These are phyloP conservation scores for Hirsutella thompsonii DNA, from an alignment of 2,329 filamentous ascomycete genomes.

Conservation along the genomic window DNA sequence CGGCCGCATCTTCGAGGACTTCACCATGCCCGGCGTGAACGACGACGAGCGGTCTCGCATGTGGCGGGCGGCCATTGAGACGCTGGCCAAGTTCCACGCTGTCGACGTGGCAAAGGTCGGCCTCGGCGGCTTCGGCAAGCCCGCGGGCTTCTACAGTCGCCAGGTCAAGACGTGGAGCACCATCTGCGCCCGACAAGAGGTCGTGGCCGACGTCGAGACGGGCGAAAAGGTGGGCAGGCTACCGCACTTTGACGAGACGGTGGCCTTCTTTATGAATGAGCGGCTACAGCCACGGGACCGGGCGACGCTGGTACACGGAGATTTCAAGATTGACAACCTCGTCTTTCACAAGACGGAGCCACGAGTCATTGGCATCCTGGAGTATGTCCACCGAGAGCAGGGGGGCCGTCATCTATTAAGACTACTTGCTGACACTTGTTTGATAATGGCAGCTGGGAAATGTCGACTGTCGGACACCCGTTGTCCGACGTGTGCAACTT, in stretches of 20 bases:
- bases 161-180: conserved; percentile 74
- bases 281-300: conserved; percentile 62
- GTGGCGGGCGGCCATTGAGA: conserved; percentile 76
- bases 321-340: conserved; percentile 91
- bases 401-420: no score
- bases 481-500: conserved; percentile 84
- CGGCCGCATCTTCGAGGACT: conserved; percentile 86
- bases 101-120: conserved; percentile 55
- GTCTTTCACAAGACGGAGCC: conserved; percentile 84
- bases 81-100: conserved; percentile 74
- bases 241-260: conserved; percentile 70
- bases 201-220: conserved; percentile 64
- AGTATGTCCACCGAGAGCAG: conserved; percentile 35
- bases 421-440: background rate
- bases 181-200: conserved; percentile 67
- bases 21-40: conserved; percentile 60
- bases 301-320: conserved; percentile 75
- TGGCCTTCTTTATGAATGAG: conserved; percentile 62
- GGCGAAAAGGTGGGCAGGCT: conserved; percentile 65
- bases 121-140: conserved; percentile 60
- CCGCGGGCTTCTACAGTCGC: conserved; percentile 67
- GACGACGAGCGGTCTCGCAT: conserved; percentile 59
- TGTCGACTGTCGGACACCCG: conserved; percentile 95
- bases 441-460: conserved; percentile 59
- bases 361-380: conserved; percentile 80